A percentile compares a stretch with the other conserved stretches of the same genome.
phyloP scores from a whole-genome alignment of 164 flowering plant genomes.

The Pachysandra terminalis region DNA sequence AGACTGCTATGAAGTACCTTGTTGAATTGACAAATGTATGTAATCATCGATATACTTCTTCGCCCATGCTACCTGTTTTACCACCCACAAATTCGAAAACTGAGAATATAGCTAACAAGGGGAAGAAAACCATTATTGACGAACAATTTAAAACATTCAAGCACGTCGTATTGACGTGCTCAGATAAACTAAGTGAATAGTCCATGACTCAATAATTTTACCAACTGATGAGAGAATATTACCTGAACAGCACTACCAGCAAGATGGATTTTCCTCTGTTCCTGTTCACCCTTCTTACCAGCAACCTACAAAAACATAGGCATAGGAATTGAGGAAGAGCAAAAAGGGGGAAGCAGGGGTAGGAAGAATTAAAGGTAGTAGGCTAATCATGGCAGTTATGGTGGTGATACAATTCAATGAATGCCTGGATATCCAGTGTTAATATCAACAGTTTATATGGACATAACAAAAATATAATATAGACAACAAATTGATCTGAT shows the following conservation, averaged over 20 bases:
- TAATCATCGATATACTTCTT: slow-evolving; percentile 73
- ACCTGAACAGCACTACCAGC: slow-evolving; percentile 80
- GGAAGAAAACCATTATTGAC: not conserved
- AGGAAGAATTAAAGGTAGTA: too few species aligned
- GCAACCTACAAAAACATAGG: slow-evolving; percentile 41
- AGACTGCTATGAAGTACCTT: slow-evolving; percentile 31
- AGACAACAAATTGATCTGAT: too few species aligned
- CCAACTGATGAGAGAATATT: not conserved
- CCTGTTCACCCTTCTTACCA: slow-evolving; percentile 75
- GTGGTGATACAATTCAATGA: not conserved
- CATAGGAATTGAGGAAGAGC: not conserved
- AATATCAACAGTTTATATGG: too few species aligned
- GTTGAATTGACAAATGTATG: slow-evolving; percentile 50
- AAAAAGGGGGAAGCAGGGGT: too few species aligned
- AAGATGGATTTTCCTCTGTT: slow-evolving; percentile 68
- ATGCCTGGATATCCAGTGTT: too few species aligned
- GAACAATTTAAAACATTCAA: not conserved
- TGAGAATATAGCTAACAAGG: not conserved
- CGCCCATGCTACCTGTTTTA: slow-evolving; percentile 69
- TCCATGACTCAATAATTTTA: not conserved
- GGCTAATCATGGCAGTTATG: not conserved
- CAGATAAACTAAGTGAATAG: not conserved
- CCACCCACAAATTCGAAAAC: slow-evolving; percentile 5
- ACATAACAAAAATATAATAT: too few species aligned
- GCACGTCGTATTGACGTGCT: not conserved